These are phyloP conservation scores for Closterium sp. DNA, from an alignment of 139 green algal species.

Conservation along the genomic window DNA sequence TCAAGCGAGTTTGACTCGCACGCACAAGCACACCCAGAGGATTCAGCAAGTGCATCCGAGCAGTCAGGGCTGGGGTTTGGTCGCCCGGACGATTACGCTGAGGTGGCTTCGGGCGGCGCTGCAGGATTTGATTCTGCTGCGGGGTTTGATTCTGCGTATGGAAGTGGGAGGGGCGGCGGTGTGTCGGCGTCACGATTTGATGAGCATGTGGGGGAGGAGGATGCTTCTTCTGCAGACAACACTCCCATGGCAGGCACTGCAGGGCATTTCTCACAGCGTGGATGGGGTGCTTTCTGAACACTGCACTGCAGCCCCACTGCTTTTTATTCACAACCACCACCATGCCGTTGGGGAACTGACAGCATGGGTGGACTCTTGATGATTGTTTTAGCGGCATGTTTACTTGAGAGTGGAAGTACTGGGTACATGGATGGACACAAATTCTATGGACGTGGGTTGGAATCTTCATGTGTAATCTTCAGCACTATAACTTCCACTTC, in stretches of 20 bases:
- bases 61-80: background rate
- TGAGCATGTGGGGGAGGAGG: background rate
- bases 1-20: background rate
- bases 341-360: too few species aligned
- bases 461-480: too few species aligned
- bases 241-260: background rate
- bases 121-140: background rate
- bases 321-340: too few species aligned
- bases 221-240: background rate
- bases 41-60: background rate
- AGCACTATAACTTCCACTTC: too few species aligned
- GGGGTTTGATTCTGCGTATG: background rate
- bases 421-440: too few species aligned
- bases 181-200: background rate
- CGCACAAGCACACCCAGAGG: background rate
- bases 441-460: too few species aligned
- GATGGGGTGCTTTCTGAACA: background rate
- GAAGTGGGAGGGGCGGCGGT: background rate
- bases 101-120: background rate
- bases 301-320: too few species aligned
- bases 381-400: too few species aligned
- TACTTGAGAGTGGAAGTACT: too few species aligned
- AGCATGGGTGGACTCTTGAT: too few species aligned
- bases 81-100: background rate
- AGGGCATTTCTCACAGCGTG: background rate